Base-by-base conservation (phyloP, 768 basidiomycete species). In the Tremella fuciformis region DNA sequence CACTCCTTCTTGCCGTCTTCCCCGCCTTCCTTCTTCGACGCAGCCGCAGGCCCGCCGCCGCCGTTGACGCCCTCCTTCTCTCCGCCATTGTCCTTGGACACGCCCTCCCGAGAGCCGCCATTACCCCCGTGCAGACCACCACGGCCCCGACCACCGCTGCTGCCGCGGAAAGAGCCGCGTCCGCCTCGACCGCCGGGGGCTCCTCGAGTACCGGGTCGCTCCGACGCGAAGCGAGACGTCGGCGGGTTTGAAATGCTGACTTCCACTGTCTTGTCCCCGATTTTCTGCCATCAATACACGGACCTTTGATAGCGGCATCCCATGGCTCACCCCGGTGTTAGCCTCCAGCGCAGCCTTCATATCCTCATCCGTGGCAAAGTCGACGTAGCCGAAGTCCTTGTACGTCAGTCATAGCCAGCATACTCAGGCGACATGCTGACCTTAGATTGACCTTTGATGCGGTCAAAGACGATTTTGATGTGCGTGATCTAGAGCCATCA, bases 361-460 rank as follows among this genome's bases (percentile, higher is more conserved):
- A 9, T 85, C 81, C 47, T 87, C 88, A 68, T 93, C 90, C 66
- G 89, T 88, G 3, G 84, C 87, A 76, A 94, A 96, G 71, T 94
- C 92, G 53, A 96, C 84, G 71, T 91, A 96, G 1, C 85, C 88
- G 57, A 91, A 80, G 64, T 82, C 67, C 69, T 73, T 84, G 13
- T n/a, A 25, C 52, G 40, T 64, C 42, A 64, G 62, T 13, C n/a
- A 34, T 34, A 9, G 49, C 25, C 7, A 18, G 54, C 40, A 15
- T 22, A 9, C 39, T 41, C 51, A 4, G 18, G 7, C 24, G 40
- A 53, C 18, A 34, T 34, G 53, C 67, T 60, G 39, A 70, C 71
- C 56, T 60, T 64, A 34, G 63, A 64, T 40, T 67, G 69, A 50
- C 71, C 68, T 3, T 53, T 59, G 44, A 62, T 34, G n/a, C 49